Evolutionary conservation across 768 basidiomycete genomes (phyloP), one percentile per base, ranked within the genome.

Genomic region (Auricularia auricula-judae): DNA sequence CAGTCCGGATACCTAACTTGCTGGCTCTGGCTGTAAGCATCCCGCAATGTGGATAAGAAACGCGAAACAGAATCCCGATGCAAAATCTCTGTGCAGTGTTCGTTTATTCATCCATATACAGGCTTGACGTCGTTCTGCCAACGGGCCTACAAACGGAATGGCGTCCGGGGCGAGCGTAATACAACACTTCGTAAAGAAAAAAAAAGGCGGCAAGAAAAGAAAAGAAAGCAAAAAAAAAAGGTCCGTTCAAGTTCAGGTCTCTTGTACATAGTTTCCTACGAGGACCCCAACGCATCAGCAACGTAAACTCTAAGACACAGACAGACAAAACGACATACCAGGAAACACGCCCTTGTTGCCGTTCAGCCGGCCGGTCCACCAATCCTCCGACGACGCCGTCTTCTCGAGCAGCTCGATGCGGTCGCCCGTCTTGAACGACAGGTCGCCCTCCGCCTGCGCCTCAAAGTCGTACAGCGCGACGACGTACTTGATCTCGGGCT

Each of bases 381-480:
- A 98, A 72, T 98, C 95, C 72, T 98, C 92, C 34, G 86, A 72
- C 70, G 86, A 94, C 5, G 82, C 83, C 18, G 88, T 86, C 74
- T 84, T 84, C 74, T 94, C 87, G 42, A 97, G 81, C 63, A 98
- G 79, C 76, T 96, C 93, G 74, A 98, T 98, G 68, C 82, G 80
- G 74, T 98, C 95, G 16, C 96, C 96, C 16, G 85, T 84, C 67
- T 80, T 85, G 78, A 98, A 98, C 0, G 87, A 88, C 64, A 98
- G 77, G 75, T 98, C 96, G 1, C 96, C 96, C 0, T 90, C 93
- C 47, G 94, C 91, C 82, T 96, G 94, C 21, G 97, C 93, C 42
- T 80, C 82, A 72, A 96, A 99, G 74, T 99, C 97, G 72, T 97
- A 99, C 71, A 98, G 72, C 36, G 97, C 97, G 10, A 91, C 88